These are phyloP conservation scores for Suillus americanus DNA, from an alignment of 768 basidiomycete genomes.

Conservation along the genomic window DNA sequence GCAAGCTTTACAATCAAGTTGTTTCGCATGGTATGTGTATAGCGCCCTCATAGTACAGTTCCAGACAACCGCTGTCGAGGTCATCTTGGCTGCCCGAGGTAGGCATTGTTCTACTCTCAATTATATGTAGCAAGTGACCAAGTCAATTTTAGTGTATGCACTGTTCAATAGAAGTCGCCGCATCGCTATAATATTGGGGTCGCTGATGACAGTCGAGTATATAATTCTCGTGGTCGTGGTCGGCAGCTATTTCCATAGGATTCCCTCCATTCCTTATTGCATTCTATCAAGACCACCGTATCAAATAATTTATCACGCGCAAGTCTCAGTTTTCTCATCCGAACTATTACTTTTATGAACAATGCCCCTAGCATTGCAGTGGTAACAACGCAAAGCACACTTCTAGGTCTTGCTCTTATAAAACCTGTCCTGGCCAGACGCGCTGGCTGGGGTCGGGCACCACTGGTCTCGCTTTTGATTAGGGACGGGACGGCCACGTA, in stretches of 20 bases:
- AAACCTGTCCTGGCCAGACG: constrained; percentile 37
- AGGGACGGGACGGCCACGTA: constrained; percentile 49
- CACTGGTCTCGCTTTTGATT: constrained; percentile 39
- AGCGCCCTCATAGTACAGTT: constrained; percentile 14
- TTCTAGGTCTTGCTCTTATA: constrained; percentile 38
- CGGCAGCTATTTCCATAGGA: constrained; percentile 27
- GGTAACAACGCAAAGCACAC: constrained; percentile 36
- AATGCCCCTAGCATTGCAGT: constrained; percentile 24
- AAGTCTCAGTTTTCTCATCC: background rate
- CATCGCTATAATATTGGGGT: constrained; percentile 19
- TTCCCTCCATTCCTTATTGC: background rate
- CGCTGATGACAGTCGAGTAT: background rate
- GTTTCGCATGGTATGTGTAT: constrained; percentile 20
- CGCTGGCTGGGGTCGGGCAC: constrained; percentile 41
- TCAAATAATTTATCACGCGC: background rate
- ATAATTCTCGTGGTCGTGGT: constrained; percentile 27
- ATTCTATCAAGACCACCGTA: constrained; percentile 1
- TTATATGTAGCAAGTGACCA: background rate
- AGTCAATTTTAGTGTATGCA: constrained; percentile 15
- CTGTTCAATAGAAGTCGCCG: constrained; percentile 35
- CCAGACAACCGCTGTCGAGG: constrained; percentile 19
- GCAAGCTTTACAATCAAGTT: constrained; percentile 12
- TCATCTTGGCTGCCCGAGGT: constrained; percentile 27
- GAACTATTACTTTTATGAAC: background rate
- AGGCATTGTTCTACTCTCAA: constrained; percentile 1